A percentile compares a stretch with the other conserved stretches of the same genome.
These are phyloP conservation scores for Fusarium metavorans DNA, from an alignment of 2,329 filamentous ascomycete species.

Conservation along the genomic window DNA sequence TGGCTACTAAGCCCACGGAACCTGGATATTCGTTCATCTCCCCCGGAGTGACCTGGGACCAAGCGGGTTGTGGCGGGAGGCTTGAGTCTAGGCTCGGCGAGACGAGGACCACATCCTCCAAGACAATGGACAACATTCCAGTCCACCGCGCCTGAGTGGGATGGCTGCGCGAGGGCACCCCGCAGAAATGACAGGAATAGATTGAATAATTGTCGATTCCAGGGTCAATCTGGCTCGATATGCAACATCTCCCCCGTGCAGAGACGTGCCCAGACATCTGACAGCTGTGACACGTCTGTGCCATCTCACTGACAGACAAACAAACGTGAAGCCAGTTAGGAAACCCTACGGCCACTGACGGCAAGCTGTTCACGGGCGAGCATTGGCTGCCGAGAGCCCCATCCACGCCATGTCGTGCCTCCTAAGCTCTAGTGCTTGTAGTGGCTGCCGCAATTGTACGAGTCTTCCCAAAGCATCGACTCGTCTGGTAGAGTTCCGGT, in stretches of 20 bases:
- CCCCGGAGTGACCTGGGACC: constrained; percentile 32
- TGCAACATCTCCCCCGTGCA: neutral
- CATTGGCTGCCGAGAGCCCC: constrained; percentile 1
- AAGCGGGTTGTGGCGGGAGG: constrained; percentile 44
- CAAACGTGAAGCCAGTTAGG: constrained; percentile 10
- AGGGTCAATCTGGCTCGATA: neutral
- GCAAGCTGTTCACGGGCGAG: neutral
- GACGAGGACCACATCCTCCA: constrained; percentile 24
- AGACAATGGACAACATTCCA: constrained; percentile 40
- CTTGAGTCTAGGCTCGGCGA: constrained; percentile 44
- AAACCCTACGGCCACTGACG: constrained; percentile 33
- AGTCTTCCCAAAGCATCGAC: constrained; percentile 20
- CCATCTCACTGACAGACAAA: neutral
- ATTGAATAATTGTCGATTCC: neutral
- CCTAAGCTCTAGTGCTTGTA: constrained; percentile 4
- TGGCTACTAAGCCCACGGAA: constrained; percentile 31
- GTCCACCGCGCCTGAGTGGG: constrained; percentile 11
- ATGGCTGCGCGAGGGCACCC: constrained; percentile 15
- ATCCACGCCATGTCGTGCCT: constrained; percentile 16
- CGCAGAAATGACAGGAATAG: constrained; percentile 6
- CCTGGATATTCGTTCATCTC: constrained; percentile 20
- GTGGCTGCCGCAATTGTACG: constrained; percentile 15
- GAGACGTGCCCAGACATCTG: neutral
- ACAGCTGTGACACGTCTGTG: constrained; percentile 2
- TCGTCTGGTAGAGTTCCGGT: constrained; percentile 24